phyloP scores from a whole-genome alignment of 2,329 filamentous ascomycete species.

The Pezicula neosporulosa region DNA sequence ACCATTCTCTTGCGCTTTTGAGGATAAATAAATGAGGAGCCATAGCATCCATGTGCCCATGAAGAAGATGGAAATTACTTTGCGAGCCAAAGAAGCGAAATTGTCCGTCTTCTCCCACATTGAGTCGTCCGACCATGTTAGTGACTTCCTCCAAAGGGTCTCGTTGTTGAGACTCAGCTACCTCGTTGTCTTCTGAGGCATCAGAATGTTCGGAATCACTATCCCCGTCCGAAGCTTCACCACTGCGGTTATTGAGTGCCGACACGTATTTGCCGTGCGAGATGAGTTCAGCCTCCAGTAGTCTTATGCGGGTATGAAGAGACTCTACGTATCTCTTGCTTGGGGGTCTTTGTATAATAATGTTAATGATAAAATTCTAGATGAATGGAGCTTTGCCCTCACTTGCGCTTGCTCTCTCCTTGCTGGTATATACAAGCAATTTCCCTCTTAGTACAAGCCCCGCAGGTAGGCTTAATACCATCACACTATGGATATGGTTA shows the following conservation, averaged over 20 bases:
- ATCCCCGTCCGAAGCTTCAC: not conserved
- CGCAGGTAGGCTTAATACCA: not conserved
- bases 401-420: not conserved
- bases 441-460: not conserved
- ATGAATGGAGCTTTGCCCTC: not conserved
- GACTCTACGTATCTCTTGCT: not conserved
- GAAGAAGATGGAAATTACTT: constrained; percentile 1
- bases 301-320: not conserved
- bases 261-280: not conserved
- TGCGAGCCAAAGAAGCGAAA: not conserved
- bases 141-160: too few relatives aligned
- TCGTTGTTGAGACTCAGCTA: not conserved
- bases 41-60: not conserved
- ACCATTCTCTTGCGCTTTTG: not conserved
- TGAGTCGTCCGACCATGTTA: not conserved
- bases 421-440: not conserved
- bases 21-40: not conserved
- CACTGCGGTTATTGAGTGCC: not conserved
- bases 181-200: not conserved
- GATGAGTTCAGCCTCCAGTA: not conserved
- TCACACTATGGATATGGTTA: not conserved
- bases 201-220: not conserved
- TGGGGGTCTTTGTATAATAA: not conserved
- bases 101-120: not conserved
- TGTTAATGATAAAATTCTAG: not conserved